Base-by-base conservation (phyloP, 352 stramenopile genomes). In the Phytophthora agathidicida region DNA sequence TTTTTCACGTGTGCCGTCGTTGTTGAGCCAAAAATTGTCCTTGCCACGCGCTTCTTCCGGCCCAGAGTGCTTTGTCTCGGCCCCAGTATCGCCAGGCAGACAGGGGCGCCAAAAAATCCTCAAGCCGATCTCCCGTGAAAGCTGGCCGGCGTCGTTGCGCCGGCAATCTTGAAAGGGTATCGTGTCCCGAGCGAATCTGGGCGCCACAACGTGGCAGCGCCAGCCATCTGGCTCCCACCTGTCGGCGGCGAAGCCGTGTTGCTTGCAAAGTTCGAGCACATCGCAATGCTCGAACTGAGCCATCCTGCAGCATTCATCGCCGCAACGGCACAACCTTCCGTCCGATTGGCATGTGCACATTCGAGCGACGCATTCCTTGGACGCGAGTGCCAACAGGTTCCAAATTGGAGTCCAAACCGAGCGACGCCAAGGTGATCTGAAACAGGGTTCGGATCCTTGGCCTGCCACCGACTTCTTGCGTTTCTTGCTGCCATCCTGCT, bases 21-120 rank as follows among this genome's bases (percentile, higher is more conserved):
- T 51, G 55, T 65, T 51, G 55, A 65, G 46, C 36, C 30, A 44
- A 39, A 64, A 49, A 35, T 46, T 44, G 54, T n/a, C 23, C 36
- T 57, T 57, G 54, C 44, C 35, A 27, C 41, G 41, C 51, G 51
- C 55, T 45, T 65, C 55, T 65, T 65, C 55, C 36, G 47, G 45
- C 55, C 46, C 17, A 3, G 28, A 24, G 20, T 23, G 3, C 20
- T 2, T 19, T 31, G 20, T 17, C 44, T 56, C 16, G 20, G 28
- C 27, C 17, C 44, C 28, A 63, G 45, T 64, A 64, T 58, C 16
- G 7, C 11, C 5, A 28, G 16, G 31, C 51, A 60, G 51, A 60
- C 51, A 60, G 39, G 41, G 39, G 30, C 16, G 8, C 36, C 55
- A 30, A 42, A n/a, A n/a, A n/a, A n/a, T n/a, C n/a, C n/a, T n/a